phyloP scores from a whole-genome alignment of 2,329 filamentous ascomycete genomes.

The Elsinoe ampelina region DNA sequence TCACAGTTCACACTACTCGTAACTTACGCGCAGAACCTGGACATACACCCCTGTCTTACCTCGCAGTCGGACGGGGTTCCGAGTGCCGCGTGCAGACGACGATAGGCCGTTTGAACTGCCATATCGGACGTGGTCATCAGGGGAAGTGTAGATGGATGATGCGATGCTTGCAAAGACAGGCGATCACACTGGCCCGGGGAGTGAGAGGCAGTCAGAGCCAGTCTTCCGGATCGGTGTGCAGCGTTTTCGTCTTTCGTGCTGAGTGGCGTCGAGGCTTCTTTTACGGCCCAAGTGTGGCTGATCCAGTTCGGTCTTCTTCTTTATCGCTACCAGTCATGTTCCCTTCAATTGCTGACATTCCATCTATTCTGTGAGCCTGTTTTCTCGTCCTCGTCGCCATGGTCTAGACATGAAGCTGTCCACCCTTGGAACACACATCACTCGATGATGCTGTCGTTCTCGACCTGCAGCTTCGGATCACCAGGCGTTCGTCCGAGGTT shows the following conservation, averaged over 20 bases:
- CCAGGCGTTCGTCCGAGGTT: conserved; percentile 3
- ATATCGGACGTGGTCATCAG: conserved; percentile 5
- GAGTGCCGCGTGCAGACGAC: not conserved
- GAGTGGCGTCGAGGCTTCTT: not conserved
- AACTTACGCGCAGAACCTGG: too few relatives aligned
- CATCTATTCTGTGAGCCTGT: not conserved
- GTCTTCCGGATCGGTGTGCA: not conserved
- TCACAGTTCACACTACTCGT: not conserved
- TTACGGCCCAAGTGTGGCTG: not conserved
- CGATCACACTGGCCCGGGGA: not conserved
- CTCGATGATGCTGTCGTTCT: not conserved
- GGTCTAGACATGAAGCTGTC: not conserved
- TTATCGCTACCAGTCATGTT: not conserved
- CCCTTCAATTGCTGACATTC: not conserved
- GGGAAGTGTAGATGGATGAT: conserved; percentile 2
- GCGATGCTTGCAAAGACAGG: not conserved
- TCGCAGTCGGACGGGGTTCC: not conserved
- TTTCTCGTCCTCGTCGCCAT: not conserved
- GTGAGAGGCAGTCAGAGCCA: not conserved
- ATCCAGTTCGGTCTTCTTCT: conserved; percentile 1
- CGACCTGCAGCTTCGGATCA: conserved; percentile 1
- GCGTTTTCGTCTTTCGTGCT: not conserved
- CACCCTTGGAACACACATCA: not conserved
- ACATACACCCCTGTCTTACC: not conserved
- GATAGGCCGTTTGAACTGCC: conserved; percentile 1